A percentile compares a stretch with the other conserved stretches of the same genome.
phyloP scores from a whole-genome alignment of 2,329 filamentous ascomycete species.

The Talaromyces marneffei region DNA sequence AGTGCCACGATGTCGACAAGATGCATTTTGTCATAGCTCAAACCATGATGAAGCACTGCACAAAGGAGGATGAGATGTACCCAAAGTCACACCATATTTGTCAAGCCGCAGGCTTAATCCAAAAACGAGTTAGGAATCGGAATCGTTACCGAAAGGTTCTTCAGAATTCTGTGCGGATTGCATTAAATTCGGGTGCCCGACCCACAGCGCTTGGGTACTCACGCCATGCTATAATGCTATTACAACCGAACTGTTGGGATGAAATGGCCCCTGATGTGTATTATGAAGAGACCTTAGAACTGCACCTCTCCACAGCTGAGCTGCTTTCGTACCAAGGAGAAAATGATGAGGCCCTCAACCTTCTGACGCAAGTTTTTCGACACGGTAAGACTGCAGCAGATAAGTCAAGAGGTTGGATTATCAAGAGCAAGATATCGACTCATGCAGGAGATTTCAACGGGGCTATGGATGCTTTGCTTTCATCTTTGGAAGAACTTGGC shows the following conservation, averaged over 20 bases:
- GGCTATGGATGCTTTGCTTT: constrained; percentile 64
- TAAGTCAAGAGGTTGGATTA: constrained; percentile 75
- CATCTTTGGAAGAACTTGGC: constrained; percentile 64
- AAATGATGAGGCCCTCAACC: constrained; percentile 58
- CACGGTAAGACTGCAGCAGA: constrained; percentile 68
- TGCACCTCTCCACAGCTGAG: constrained; percentile 74
- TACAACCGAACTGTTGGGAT: constrained; percentile 75
- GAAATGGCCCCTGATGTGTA: constrained; percentile 64
- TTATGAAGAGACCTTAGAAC: constrained; percentile 77
- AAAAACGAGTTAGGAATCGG: constrained; percentile 54
- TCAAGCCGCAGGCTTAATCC: constrained; percentile 69
- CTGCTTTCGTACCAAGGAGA: constrained; percentile 75
- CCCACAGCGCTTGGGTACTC: constrained; percentile 80
- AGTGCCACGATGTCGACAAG: constrained; percentile 60
- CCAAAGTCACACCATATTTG: constrained; percentile 76
- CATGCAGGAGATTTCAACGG: constrained; percentile 65
- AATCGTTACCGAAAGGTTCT: constrained; percentile 68
- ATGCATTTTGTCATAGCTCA: constrained; percentile 92
- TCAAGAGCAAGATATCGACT: constrained; percentile 72
- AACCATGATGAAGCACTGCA: constrained; percentile 67
- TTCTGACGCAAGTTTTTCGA: constrained; percentile 65
- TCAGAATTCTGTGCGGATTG: constrained; percentile 69
- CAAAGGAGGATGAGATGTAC: constrained; percentile 61
- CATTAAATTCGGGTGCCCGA: constrained; percentile 75
- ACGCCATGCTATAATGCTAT: constrained; percentile 65